A percentile compares a stretch with the other conserved stretches of the same genome.
These are phyloP conservation scores for Pseudogymnoascus sp. DNA, from an alignment of 2,329 filamentous ascomycete species.

Conservation along the genomic window DNA sequence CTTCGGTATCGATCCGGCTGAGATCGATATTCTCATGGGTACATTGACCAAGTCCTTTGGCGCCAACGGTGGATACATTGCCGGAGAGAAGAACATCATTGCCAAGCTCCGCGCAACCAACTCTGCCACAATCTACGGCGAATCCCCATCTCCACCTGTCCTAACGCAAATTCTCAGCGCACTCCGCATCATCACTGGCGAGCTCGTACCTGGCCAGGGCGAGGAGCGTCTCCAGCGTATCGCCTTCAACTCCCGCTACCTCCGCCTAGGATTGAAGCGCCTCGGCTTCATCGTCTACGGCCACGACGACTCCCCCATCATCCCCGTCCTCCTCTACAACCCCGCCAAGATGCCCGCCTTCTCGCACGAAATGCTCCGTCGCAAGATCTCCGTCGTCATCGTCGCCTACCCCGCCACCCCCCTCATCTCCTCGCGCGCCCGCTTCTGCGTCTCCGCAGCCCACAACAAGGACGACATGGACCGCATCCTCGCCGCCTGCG, in stretches of 20 bases:
- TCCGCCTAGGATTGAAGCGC: slow-evolving; percentile 93
- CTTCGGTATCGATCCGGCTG: slow-evolving; percentile 78
- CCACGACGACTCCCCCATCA: slow-evolving; percentile 95
- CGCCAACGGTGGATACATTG: slow-evolving; percentile 93
- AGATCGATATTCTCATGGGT: slow-evolving; percentile 95
- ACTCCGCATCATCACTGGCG: slow-evolving; percentile 80
- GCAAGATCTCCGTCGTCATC: slow-evolving; percentile 95
- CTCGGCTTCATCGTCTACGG: slow-evolving; percentile 95
- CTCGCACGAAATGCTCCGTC: slow-evolving; percentile 95
- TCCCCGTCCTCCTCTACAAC: slow-evolving; percentile 90
- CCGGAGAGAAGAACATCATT: slow-evolving; percentile 81
- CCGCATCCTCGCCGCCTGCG: slow-evolving; percentile 77
- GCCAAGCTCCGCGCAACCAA: slow-evolving; percentile 85
- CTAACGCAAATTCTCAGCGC: slow-evolving; percentile 85
- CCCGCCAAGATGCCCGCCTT: slow-evolving; percentile 99
- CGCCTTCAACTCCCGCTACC: slow-evolving; percentile 96
- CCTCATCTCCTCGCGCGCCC: slow-evolving; percentile 84
- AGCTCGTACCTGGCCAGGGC: slow-evolving; percentile 81
- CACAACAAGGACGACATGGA: slow-evolving; percentile 99
- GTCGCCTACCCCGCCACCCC: slow-evolving; percentile 96
- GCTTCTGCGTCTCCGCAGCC: slow-evolving; percentile 91
- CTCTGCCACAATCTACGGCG: slow-evolving; percentile 77
- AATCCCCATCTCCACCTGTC: slow-evolving; percentile 79
- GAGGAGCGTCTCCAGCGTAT: slow-evolving; percentile 92
- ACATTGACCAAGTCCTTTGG: slow-evolving; percentile 98